Evolutionary conservation across 2,329 filamentous ascomycete genomes (phyloP).

Genomic region (Daldinia eschscholtzii): DNA sequence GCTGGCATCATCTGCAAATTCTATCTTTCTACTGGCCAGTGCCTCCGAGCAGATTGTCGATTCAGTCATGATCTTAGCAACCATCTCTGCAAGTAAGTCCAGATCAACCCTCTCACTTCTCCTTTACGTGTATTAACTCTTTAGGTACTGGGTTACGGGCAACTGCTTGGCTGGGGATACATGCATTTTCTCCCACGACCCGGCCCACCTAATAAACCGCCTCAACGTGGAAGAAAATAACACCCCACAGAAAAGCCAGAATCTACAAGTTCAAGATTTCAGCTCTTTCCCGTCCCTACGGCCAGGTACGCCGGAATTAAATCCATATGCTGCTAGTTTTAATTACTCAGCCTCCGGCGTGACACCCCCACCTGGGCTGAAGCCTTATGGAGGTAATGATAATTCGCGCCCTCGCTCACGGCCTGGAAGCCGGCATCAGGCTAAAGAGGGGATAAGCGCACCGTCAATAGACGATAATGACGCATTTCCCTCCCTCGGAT

Average conservation of each 20-base stretch:
- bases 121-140: conserved; percentile 72
- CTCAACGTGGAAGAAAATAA: conserved; percentile 79
- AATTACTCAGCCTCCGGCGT: conserved; percentile 67
- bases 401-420: conserved; percentile 81
- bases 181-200: conserved; percentile 98
- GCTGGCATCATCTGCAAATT: conserved; percentile 96
- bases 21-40: conserved; percentile 94
- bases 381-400: conserved; percentile 66
- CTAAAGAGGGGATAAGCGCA: conserved; percentile 72
- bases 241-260: conserved; percentile 73
- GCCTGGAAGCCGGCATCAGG: conserved; percentile 82
- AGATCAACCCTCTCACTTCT: neutral
- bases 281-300: conserved; percentile 86
- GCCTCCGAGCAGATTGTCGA: conserved; percentile 92
- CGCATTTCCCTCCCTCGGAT: conserved; percentile 90
- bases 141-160: conserved; percentile 93
- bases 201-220: conserved; percentile 84
- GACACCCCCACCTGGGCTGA: conserved; percentile 78
- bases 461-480: conserved; percentile 93
- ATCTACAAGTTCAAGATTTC: conserved; percentile 84
- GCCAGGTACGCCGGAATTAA: conserved; percentile 69
- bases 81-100: conserved; percentile 95
- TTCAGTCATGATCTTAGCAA: conserved; percentile 97
- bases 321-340: conserved; percentile 64
- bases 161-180: conserved; percentile 94